Evolutionary conservation across 257 asterid genomes (phyloP).

Genomic region (Mentha longifolia): DNA sequence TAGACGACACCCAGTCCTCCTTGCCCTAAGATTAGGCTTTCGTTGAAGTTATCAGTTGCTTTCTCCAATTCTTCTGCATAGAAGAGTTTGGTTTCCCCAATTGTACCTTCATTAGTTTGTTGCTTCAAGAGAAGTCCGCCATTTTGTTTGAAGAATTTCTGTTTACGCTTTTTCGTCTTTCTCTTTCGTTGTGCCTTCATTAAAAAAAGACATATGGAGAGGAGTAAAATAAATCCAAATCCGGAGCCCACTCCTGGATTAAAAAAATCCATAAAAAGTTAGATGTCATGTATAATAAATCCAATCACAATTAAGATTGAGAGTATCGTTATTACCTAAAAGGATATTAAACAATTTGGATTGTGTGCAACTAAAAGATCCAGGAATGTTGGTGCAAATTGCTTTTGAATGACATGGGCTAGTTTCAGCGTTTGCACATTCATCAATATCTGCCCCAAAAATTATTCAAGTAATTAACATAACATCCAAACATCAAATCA

Average conservation of each 20-base stretch:
- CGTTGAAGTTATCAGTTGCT: conserved; percentile 28
- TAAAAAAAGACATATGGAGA: neutral
- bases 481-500: too few relatives aligned
- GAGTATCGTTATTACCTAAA: conserved; percentile 19
- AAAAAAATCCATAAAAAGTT: neutral
- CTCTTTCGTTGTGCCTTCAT: neutral
- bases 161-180: conserved; percentile 1
- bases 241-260: conserved; percentile 5
- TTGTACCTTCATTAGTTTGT: conserved; percentile 4
- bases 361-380: conserved; percentile 16
- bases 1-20: conserved; percentile 38
- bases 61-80: conserved; percentile 15
- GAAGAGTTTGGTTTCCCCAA: conserved; percentile 16
- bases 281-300: too few relatives aligned
- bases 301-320: too few relatives aligned
- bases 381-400: conserved; percentile 16
- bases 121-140: conserved; percentile 29
- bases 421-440: neutral
- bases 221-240: conserved; percentile 17
- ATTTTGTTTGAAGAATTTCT: conserved; percentile 20
- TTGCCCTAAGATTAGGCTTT: conserved; percentile 29
- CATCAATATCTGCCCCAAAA: conserved; percentile 6
- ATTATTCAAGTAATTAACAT: neutral
- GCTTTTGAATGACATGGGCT: conserved; percentile 20
- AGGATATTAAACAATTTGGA: conserved; percentile 6